Conservation (phyloP, 2,329 filamentous ascomycete genomes). For the Hypoxylon sp. region DNA sequence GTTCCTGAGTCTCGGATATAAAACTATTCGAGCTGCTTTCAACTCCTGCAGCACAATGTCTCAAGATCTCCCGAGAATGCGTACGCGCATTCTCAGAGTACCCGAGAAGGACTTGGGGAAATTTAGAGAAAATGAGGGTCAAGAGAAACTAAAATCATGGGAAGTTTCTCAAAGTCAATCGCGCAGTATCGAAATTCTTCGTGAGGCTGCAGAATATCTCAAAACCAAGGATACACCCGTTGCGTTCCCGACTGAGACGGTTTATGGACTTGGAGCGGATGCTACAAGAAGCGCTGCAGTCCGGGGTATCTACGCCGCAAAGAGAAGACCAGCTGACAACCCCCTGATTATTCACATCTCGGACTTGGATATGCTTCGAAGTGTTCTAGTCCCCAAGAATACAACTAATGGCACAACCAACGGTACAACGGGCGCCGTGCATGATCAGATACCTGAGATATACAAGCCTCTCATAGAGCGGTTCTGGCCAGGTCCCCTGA, state of each 20-base stretch:
- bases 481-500: slow-evolving; percentile 97
- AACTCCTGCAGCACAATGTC: slow-evolving; percentile 54
- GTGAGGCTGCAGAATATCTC: slow-evolving; percentile 76
- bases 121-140: slow-evolving; percentile 47
- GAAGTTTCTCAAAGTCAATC: slow-evolving; percentile 47
- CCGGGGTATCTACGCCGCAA: slow-evolving; percentile 91
- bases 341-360: slow-evolving; percentile 94
- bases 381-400: slow-evolving; percentile 64
- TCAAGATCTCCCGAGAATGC: slow-evolving; percentile 48
- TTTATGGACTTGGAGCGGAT: slow-evolving; percentile 97
- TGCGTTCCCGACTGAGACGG: slow-evolving; percentile 97
- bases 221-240: slow-evolving; percentile 80
- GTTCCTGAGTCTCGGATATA: slow-evolving; percentile 36
- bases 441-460: slow-evolving; percentile 74
- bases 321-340: slow-evolving; percentile 92
- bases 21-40: slow-evolving; percentile 50
- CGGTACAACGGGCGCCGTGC: slow-evolving; percentile 46
- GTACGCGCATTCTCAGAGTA: slow-evolving; percentile 49
- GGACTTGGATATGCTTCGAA: slow-evolving; percentile 81
- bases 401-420: slow-evolving; percentile 47
- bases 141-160: slow-evolving; percentile 50
- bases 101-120: slow-evolving; percentile 46
- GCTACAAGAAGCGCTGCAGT: slow-evolving; percentile 89
- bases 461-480: slow-evolving; percentile 83
- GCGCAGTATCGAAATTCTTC: slow-evolving; percentile 60